A percentile compares a stretch with the other conserved stretches of the same genome.
Evolutionary conservation across 768 basidiomycete genomes (phyloP).

Genomic region (Boletus tylopilopsis): DNA sequence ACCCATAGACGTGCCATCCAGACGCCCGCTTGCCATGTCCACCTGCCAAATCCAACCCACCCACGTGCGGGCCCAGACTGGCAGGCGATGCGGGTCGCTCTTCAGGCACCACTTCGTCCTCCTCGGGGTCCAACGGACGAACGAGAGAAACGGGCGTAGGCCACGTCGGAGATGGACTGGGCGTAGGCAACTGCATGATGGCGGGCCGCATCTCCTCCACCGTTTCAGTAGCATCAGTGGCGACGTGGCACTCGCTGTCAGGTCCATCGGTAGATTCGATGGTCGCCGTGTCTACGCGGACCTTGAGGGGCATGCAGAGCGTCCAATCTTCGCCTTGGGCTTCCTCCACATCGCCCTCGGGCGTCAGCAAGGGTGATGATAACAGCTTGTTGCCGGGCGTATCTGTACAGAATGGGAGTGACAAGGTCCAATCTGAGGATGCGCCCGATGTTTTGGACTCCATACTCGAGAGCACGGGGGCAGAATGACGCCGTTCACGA

Average conservation of each 20-base stretch:
- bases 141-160: background rate
- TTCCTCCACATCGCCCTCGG: constrained; percentile 4
- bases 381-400: constrained; percentile 21
- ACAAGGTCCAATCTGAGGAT: constrained; percentile 28
- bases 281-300: background rate
- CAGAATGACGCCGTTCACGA: constrained; percentile 30
- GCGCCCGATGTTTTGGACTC: background rate
- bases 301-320: constrained; percentile 31
- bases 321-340: constrained; percentile 28
- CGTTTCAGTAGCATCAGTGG: background rate
- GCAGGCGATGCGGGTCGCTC: constrained; percentile 17
- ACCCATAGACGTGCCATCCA: constrained; percentile 31
- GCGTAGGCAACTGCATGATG: constrained; percentile 24
- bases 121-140: constrained; percentile 10
- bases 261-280: background rate
- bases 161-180: constrained; percentile 26
- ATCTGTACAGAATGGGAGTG: constrained; percentile 29
- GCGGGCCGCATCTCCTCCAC: background rate
- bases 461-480: constrained; percentile 20
- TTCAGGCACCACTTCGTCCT: background rate
- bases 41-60: constrained; percentile 29
- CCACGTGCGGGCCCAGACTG: constrained; percentile 25
- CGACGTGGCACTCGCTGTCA: constrained; percentile 4
- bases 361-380: constrained; percentile 1
- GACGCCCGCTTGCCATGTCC: constrained; percentile 31